Evolutionary conservation across 495 filamentous ascomycete genomes (phyloP).

Genomic region (Aspergillus bridgeri): DNA sequence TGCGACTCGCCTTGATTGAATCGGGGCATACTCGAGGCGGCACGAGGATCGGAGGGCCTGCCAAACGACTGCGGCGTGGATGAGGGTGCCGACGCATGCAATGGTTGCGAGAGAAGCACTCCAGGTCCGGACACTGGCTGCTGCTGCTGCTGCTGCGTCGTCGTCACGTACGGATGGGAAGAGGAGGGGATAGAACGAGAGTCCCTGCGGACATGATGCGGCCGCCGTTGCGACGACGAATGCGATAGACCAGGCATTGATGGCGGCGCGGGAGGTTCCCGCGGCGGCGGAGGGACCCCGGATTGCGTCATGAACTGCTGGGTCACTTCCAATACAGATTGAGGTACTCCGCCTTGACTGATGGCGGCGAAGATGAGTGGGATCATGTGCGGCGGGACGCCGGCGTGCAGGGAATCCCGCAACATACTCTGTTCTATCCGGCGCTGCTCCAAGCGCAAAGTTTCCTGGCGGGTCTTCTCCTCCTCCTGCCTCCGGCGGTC

Average conservation of each 20-base stretch:
- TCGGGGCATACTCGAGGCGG: slow-evolving; percentile 40
- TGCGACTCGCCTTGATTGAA: slow-evolving; percentile 58
- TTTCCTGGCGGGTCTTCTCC: slow-evolving; percentile 81
- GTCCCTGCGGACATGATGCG: slow-evolving; percentile 16
- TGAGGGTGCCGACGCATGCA: slow-evolving; percentile 13
- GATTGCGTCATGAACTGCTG: slow-evolving; percentile 59
- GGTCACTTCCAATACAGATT: slow-evolving; percentile 63
- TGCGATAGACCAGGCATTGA: slow-evolving; percentile 37
- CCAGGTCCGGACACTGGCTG: slow-evolving; percentile 18
- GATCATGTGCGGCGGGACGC: slow-evolving; percentile 81
- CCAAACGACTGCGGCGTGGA: slow-evolving; percentile 26
- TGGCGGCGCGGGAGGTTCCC: slow-evolving; percentile 40
- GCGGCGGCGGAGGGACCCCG: slow-evolving; percentile 17
- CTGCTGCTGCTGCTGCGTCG: slow-evolving; percentile 19
- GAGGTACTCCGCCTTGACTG: slow-evolving; percentile 60
- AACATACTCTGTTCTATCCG: slow-evolving; percentile 83
- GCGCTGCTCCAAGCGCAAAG: slow-evolving; percentile 72
- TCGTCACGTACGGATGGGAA: slow-evolving; percentile 11
- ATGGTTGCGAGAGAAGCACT: slow-evolving; percentile 20
- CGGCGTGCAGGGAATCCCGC: slow-evolving; percentile 71
- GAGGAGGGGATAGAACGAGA: slow-evolving; percentile 36
- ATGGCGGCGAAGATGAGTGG: slow-evolving; percentile 88
- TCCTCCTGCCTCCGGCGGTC: slow-evolving; percentile 82
- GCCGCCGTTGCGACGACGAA: slow-evolving; percentile 13
- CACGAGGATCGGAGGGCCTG: slow-evolving; percentile 28